These are phyloP conservation scores for Boletus barrowsii DNA, from an alignment of 768 basidiomycete species.

Conservation along the genomic window DNA sequence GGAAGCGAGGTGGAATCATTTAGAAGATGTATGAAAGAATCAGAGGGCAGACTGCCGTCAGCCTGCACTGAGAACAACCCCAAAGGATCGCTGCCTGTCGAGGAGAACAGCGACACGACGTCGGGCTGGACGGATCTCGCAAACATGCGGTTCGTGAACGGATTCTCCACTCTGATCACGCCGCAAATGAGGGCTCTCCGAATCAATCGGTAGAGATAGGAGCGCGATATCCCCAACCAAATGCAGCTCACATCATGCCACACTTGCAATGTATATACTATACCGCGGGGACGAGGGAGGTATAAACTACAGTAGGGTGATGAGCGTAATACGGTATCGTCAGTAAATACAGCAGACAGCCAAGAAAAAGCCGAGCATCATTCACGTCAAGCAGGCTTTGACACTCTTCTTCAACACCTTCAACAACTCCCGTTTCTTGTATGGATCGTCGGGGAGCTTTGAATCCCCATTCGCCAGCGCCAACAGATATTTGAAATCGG, in stretches of 20 bases:
- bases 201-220: slow-evolving; percentile 1
- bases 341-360: slow-evolving; percentile 13
- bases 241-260: not conserved
- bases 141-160: slow-evolving; percentile 42
- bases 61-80: slow-evolving; percentile 47
- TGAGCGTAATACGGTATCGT: not conserved
- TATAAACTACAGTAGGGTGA: slow-evolving; percentile 8
- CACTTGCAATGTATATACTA: not conserved
- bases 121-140: slow-evolving; percentile 56
- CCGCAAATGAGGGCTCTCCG: slow-evolving; percentile 13
- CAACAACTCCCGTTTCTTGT: slow-evolving; percentile 52
- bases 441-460: slow-evolving; percentile 51
- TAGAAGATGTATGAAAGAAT: slow-evolving; percentile 65
- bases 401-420: slow-evolving; percentile 48
- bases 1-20: slow-evolving; percentile 54
- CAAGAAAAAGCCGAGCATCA: not conserved
- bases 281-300: slow-evolving; percentile 3
- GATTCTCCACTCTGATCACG: slow-evolving; percentile 19
- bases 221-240: not conserved
- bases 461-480: slow-evolving; percentile 54
- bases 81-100: slow-evolving; percentile 62
- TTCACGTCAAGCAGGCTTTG: slow-evolving; percentile 24
- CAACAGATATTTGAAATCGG: slow-evolving; percentile 83
- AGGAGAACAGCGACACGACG: slow-evolving; percentile 72
- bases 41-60: slow-evolving; percentile 52